Conservation (phyloP, 2,329 filamentous ascomycete species). For the Fusarium sulawesiense region DNA sequence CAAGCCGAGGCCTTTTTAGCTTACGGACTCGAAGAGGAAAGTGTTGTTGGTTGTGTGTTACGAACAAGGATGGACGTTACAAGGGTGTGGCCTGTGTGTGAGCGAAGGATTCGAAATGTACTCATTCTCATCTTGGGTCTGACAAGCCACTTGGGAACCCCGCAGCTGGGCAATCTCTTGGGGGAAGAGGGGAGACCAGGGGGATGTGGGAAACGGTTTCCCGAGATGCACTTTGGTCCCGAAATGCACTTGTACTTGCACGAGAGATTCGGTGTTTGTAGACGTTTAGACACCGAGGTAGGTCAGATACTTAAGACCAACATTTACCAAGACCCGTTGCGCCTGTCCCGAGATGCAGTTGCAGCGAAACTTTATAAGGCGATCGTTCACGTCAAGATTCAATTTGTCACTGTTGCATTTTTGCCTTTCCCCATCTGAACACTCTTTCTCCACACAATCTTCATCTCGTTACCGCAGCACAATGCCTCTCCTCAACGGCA, state of each 20-base stretch:
- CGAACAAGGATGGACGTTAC: neutral
- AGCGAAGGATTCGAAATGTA: slow-evolving; percentile 1
- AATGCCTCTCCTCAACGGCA: slow-evolving; percentile 50
- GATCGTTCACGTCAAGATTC: slow-evolving; percentile 6
- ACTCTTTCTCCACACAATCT: slow-evolving; percentile 14
- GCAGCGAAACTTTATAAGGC: slow-evolving; percentile 4
- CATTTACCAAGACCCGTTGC: slow-evolving; percentile 10
- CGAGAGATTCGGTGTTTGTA: slow-evolving; percentile 20
- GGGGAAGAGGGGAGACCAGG: slow-evolving; percentile 21
- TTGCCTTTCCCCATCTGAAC: slow-evolving; percentile 15
- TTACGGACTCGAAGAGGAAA: slow-evolving; percentile 19
- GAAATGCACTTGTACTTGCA: slow-evolving; percentile 3
- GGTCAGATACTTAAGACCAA: slow-evolving; percentile 28
- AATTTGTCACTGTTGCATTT: slow-evolving; percentile 28
- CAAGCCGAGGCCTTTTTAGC: slow-evolving; percentile 28
- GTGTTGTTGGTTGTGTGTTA: slow-evolving; percentile 15
- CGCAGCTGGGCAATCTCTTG: slow-evolving; percentile 28
- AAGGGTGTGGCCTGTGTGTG: neutral
- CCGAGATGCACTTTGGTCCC: slow-evolving; percentile 17
- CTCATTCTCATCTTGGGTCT: slow-evolving; percentile 8
- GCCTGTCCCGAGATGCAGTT: slow-evolving; percentile 8
- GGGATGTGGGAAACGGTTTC: slow-evolving; percentile 12
- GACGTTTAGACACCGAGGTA: slow-evolving; percentile 11
- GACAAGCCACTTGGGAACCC: slow-evolving; percentile 18
- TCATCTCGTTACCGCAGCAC: neutral